phyloP scores from a whole-genome alignment of 2,329 filamentous ascomycete genomes.

The Pseudovirgaria hyperparasitica region DNA sequence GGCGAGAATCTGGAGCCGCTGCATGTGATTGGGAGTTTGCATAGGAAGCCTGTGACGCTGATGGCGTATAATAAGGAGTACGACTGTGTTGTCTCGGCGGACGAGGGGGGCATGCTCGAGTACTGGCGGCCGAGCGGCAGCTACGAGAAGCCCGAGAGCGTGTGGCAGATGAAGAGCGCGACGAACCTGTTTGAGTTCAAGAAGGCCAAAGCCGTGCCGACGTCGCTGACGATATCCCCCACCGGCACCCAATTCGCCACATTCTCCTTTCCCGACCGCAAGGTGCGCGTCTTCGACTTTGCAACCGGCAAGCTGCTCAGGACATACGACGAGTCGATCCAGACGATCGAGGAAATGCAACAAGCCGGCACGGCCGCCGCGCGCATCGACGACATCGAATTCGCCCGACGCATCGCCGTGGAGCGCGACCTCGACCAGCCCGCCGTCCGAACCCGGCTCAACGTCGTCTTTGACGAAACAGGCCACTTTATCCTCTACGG shows the following conservation, averaged over 20 bases:
- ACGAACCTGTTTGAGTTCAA: constrained; percentile 97
- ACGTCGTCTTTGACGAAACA: constrained; percentile 91
- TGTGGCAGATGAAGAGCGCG: constrained; percentile 86
- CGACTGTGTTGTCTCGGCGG: constrained; percentile 82
- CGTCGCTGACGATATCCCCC: constrained; percentile 73
- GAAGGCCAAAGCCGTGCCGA: constrained; percentile 77
- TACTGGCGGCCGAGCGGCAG: constrained; percentile 77
- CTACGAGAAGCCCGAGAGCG: constrained; percentile 83
- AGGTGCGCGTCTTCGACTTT: constrained; percentile 90
- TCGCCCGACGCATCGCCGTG: constrained; percentile 72
- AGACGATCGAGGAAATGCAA: constrained; percentile 86
- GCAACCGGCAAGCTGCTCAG: constrained; percentile 74
- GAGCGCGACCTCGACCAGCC: constrained; percentile 75
- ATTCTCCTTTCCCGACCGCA: constrained; percentile 85
- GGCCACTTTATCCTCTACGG: constrained; percentile 92
- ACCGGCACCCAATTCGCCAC: constrained; percentile 76
- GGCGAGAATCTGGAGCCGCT: constrained; percentile 67
- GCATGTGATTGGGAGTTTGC: constrained; percentile 67
- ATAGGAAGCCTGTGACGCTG: constrained; percentile 65
- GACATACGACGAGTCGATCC: constrained; percentile 88
- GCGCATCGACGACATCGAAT: constrained; percentile 81
- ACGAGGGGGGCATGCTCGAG: constrained; percentile 86
- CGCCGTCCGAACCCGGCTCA: constrained; percentile 55
- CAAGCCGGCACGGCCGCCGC: constrained; percentile 75
- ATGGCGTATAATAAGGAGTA: constrained; percentile 84